phyloP scores from a whole-genome alignment of 2,329 filamentous ascomycete genomes.

The Lasiodiplodia gonubiensis region DNA sequence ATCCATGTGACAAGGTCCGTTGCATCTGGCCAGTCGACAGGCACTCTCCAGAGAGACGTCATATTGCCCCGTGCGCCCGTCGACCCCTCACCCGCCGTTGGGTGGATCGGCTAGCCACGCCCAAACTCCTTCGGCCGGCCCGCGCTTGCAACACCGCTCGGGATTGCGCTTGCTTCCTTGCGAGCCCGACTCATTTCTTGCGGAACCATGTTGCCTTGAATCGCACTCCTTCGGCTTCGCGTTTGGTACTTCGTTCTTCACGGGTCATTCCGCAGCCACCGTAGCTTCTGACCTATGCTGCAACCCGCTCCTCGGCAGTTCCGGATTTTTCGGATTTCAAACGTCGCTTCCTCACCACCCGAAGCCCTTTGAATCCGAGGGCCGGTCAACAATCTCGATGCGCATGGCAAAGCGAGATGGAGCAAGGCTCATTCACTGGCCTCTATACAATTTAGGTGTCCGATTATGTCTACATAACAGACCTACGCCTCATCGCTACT shows the following conservation, averaged over 20 bases:
- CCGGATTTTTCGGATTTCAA: neutral
- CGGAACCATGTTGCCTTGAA: neutral
- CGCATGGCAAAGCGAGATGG: neutral
- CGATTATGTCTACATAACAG: neutral
- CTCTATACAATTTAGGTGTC: no score
- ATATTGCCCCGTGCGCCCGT: slow-evolving; percentile 8
- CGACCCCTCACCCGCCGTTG: neutral
- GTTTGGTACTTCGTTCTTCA: neutral
- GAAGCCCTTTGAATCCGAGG: neutral
- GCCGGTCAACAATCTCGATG: neutral
- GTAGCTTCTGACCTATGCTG: no score
- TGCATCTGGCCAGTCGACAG: neutral
- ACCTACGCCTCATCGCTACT: neutral
- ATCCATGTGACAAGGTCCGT: neutral
- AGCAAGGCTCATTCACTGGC: no score
- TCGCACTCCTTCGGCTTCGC: neutral
- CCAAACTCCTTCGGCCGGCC: neutral
- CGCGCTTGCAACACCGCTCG: neutral
- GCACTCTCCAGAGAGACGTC: slow-evolving; percentile 7
- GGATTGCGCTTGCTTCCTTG: neutral
- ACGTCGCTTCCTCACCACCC: neutral
- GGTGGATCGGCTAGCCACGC: neutral
- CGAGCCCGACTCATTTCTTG: neutral
- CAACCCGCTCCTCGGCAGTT: neutral
- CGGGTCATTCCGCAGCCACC: neutral